Conservation (phyloP, 495 filamentous ascomycete species). For the Xylaria palmicola region DNA sequence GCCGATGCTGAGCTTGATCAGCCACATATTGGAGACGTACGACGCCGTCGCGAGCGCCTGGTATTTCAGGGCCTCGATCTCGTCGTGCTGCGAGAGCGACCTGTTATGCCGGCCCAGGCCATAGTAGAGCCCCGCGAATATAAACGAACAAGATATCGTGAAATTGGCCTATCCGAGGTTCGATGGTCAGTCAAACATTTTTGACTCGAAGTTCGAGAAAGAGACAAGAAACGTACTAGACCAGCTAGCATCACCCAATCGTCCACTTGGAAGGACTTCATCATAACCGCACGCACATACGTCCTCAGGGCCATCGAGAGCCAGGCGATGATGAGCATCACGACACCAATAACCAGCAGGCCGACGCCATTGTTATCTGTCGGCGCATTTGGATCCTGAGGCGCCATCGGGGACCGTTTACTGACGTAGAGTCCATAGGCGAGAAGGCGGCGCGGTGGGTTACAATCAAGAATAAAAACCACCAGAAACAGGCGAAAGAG, state of each 20-base stretch:
- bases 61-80: constrained; percentile 38
- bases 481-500: background rate
- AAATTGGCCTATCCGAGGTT: constrained; percentile 30
- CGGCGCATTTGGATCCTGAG: constrained; percentile 31
- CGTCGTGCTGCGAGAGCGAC: constrained; percentile 29
- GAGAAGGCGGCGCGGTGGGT: background rate
- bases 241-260: constrained; percentile 44
- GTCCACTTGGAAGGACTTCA: constrained; percentile 39
- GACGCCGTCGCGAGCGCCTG: constrained; percentile 40
- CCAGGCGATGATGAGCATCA: constrained; percentile 33
- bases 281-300: constrained; percentile 36
- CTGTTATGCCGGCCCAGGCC: constrained; percentile 40
- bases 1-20: constrained; percentile 47
- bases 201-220: background rate
- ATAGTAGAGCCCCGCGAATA: constrained; percentile 29
- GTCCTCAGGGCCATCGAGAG: constrained; percentile 36
- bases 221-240: constrained; percentile 29
- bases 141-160: constrained; percentile 34
- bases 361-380: constrained; percentile 37
- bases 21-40: constrained; percentile 43
- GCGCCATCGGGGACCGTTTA: constrained; percentile 27
- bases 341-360: constrained; percentile 29
- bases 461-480: too few relatives aligned
- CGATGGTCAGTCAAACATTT: background rate
- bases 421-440: constrained; percentile 24